Evolutionary conservation across 2,329 filamentous ascomycete species (phyloP).

Genomic region (Aureobasidium sp.): DNA sequence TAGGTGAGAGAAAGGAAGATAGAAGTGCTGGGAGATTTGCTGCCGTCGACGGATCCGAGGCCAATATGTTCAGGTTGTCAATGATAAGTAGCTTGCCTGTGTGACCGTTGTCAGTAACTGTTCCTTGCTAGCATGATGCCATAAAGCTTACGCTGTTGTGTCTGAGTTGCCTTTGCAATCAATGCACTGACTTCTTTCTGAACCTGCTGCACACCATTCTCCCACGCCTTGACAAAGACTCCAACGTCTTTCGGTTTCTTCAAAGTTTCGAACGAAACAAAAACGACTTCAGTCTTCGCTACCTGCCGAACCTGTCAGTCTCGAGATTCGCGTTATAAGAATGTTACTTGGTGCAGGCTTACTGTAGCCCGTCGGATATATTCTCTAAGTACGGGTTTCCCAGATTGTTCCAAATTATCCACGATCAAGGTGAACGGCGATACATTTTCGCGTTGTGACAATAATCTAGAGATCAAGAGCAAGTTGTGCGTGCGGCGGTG

Average conservation of each 20-base stretch:
- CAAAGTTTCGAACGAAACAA: slow-evolving; percentile 71
- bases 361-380: slow-evolving; percentile 71
- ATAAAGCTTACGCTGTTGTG: slow-evolving; percentile 5
- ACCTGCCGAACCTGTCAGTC: slow-evolving; percentile 36
- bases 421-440: slow-evolving; percentile 83
- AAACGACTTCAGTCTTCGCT: slow-evolving; percentile 63
- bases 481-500: slow-evolving; percentile 80
- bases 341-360: neutral
- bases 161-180: slow-evolving; percentile 7
- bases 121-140: no score
- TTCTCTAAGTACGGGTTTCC: slow-evolving; percentile 61
- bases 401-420: slow-evolving; percentile 78
- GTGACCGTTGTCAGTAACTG: slow-evolving; percentile 3
- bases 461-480: slow-evolving; percentile 72
- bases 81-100: slow-evolving; percentile 68
- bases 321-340: no score
- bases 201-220: slow-evolving; percentile 24
- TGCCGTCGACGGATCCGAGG: slow-evolving; percentile 46
- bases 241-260: slow-evolving; percentile 59
- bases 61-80: slow-evolving; percentile 68
- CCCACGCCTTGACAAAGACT: slow-evolving; percentile 49
- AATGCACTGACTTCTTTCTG: slow-evolving; percentile 25
- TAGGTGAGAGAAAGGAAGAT: slow-evolving; percentile 59
- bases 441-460: slow-evolving; percentile 69
- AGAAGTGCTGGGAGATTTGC: slow-evolving; percentile 62